These are phyloP conservation scores for Lachnellula suecica DNA, from an alignment of 2,329 filamentous ascomycete species.

Conservation along the genomic window DNA sequence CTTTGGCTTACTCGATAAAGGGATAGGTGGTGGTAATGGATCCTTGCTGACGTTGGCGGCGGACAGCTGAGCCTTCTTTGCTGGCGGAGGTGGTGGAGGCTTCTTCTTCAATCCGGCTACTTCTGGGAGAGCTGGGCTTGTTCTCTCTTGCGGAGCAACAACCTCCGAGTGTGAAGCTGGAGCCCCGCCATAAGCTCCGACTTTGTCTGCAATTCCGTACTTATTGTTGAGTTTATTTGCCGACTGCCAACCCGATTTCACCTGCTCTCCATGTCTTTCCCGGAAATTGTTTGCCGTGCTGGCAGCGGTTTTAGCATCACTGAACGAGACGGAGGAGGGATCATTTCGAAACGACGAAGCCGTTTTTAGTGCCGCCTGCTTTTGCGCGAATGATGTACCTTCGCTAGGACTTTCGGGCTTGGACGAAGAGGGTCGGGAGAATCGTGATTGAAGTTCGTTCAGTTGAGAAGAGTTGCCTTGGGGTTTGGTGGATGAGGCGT, in stretches of 20 bases:
- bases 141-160: conserved; percentile 11
- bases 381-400: conserved; percentile 53
- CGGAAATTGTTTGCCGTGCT: conserved; percentile 57
- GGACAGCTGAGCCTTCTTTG: conserved; percentile 25
- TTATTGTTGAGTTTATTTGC: conserved; percentile 34
- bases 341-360: conserved; percentile 49
- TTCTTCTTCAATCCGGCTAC: conserved; percentile 30
- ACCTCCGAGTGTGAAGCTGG: conserved; percentile 1
- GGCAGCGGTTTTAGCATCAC: conserved; percentile 49
- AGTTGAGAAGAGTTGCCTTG: conserved; percentile 22
- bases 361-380: conserved; percentile 53
- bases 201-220: conserved; percentile 33
- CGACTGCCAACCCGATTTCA: conserved; percentile 49
- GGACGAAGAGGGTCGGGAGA: conserved; percentile 32
- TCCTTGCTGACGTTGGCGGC: conserved; percentile 8
- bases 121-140: conserved; percentile 1
- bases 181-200: conserved; percentile 21
- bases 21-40: conserved; percentile 26
- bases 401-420: conserved; percentile 31
- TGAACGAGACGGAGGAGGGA: conserved; percentile 49
- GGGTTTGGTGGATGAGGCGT: conserved; percentile 14
- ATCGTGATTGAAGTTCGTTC: conserved; percentile 37
- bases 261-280: conserved; percentile 58
- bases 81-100: conserved; percentile 35
- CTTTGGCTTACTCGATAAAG: conserved; percentile 34